A percentile compares a stretch with the other conserved stretches of the same genome.
Evolutionary conservation across 108 stramenopile species (phyloP).

Genomic region (Fragilariopsis cylindrus): DNA sequence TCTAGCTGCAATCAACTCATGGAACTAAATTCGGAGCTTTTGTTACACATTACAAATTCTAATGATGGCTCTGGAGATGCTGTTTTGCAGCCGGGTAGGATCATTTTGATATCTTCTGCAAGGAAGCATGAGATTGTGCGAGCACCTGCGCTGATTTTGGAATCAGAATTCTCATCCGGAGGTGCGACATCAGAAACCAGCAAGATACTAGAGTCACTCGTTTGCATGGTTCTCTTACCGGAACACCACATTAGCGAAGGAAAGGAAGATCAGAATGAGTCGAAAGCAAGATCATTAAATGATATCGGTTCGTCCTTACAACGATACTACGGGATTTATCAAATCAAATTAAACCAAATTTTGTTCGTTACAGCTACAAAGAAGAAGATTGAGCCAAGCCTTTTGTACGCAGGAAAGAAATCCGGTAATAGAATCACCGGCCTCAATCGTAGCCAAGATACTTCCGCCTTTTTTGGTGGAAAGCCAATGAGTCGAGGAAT

Average conservation of each 20-base stretch:
- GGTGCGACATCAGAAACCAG: conserved; percentile 24
- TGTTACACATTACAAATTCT: conserved; percentile 45
- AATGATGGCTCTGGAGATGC: conserved; percentile 52
- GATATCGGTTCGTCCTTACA: conserved; percentile 52
- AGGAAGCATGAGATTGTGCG: conserved; percentile 63
- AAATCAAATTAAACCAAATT: conserved; percentile 64
- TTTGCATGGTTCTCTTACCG: conserved; percentile 75
- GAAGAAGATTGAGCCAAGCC: conserved; percentile 61
- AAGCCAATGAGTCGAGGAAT: conserved; percentile 40
- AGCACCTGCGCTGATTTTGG: conserved; percentile 69
- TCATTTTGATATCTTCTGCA: conserved; percentile 67
- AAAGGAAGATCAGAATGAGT: conserved; percentile 13
- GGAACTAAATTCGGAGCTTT: conserved; percentile 44
- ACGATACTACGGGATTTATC: conserved; percentile 53
- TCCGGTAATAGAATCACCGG: conserved; percentile 13
- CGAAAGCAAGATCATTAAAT: conserved; percentile 48
- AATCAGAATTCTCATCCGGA: conserved; percentile 11
- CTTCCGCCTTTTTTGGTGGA: conserved; percentile 40
- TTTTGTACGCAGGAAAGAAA: conserved; percentile 51
- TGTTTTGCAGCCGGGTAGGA: conserved; percentile 55
- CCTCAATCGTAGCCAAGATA: not conserved
- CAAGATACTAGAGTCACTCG: conserved; percentile 7
- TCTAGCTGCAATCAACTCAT: conserved; percentile 43
- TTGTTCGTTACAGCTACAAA: conserved; percentile 61
- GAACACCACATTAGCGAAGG: conserved; percentile 48